Evolutionary conservation across 164 flowering plant species (phyloP), one percentile per base, ranked within the genome.

Genomic region (Cinnamomum micranthum): DNA sequence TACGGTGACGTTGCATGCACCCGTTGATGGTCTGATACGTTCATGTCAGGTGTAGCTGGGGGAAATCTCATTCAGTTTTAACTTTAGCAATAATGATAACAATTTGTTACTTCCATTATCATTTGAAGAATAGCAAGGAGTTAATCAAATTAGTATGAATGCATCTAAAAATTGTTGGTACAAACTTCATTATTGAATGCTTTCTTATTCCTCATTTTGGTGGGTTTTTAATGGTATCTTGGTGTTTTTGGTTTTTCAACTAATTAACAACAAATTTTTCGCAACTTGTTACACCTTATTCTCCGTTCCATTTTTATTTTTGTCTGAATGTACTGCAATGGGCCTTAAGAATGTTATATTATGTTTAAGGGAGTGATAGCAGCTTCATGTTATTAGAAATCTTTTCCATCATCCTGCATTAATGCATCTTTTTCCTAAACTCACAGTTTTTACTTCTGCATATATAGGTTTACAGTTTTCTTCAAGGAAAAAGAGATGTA

Each of bases 401-500:
- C 71, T 47, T 69, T 69, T 12, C 14, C 24, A 7, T 9, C 71
- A 69, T 69, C 1, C 28, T 31, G 47, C 69, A 67, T 33, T 33
- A 17, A 22, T 55, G n/a, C 60, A 55, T 17, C 6, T 55, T 55
- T 55, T 3, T 0, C 17, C 6, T 2, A 31, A 20, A 27, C 69
- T 31, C 6, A 14, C 14, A 20, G 6, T 67, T 67, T 20, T 15
- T 27, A 31, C 33, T 67, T 67, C 19, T 74, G 27, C 71, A 13
- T 68, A 15, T 82, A 73, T 78, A 96, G 99, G 98, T 96, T 7
- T 96, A 96, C 77, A 96, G 97, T 79, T 80, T 94, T 90, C 88
- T 86, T 80, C 99, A 96, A 81, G 99, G 97, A 19, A 96, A 89
- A 85, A 86, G 97, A 80, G 99, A 96, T 81, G 95, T 86, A 23